Conservation (phyloP, 2,329 filamentous ascomycete species). For the Aureobasidium subglaciale region DNA sequence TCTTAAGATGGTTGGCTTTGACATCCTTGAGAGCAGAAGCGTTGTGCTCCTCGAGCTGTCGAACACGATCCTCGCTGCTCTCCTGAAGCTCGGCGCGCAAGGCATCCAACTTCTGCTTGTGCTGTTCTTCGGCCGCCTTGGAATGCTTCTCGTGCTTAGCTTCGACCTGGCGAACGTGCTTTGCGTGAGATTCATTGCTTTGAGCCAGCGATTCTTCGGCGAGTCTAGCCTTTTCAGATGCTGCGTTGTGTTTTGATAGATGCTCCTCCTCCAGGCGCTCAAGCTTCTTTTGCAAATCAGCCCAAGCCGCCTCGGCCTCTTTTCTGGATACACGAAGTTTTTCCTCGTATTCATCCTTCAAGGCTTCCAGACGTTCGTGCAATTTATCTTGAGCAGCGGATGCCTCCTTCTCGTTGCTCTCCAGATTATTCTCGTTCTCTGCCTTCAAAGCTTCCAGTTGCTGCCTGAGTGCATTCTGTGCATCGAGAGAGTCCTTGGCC, state of each 20-base stretch:
- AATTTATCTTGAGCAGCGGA: background rate
- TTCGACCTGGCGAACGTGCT: background rate
- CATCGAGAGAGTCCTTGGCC: background rate
- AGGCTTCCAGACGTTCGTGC: background rate
- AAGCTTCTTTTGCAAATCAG: background rate
- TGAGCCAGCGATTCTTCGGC: background rate
- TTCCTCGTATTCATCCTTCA: conserved; percentile 15
- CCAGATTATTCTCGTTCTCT: conserved; percentile 14
- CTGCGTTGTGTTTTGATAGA: conserved; percentile 5
- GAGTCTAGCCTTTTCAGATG: conserved; percentile 4
- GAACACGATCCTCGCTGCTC: too few relatives aligned
- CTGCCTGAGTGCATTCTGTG: conserved; percentile 1
- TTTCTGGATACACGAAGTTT: conserved; percentile 13
- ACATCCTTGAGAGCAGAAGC: background rate
- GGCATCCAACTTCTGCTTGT: background rate
- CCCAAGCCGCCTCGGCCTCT: conserved; percentile 2
- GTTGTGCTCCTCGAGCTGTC: background rate
- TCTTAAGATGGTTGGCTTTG: conserved; percentile 1
- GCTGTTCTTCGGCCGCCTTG: background rate
- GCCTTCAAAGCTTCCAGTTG: conserved; percentile 13
- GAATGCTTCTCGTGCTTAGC: background rate
- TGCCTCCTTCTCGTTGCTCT: conserved; percentile 12
- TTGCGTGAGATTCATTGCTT: background rate
- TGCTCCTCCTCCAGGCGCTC: background rate
- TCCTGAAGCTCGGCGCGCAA: background rate